Evolutionary conservation across 1,284 basidiomycete genomes (phyloP), one percentile per base, ranked within the genome.

Genomic region (Boletus smithii): DNA sequence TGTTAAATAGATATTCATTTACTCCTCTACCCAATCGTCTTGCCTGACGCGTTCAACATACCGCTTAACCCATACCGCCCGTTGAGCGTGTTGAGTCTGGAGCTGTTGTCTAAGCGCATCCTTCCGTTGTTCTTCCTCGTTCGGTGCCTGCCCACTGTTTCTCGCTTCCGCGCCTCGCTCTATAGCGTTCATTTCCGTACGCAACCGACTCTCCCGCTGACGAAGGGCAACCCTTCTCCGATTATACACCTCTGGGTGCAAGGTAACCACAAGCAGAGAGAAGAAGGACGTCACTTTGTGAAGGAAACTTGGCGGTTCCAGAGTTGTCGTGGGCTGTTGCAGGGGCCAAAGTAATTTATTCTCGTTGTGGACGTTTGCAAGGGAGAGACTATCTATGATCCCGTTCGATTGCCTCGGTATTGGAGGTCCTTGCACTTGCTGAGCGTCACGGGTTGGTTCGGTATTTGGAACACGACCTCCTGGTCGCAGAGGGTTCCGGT

Each of bases 171-270:
- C 53, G 22, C 63, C 58, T 40, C 57, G 61, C 43, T 77, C 72
- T 29, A 79, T 70, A 17, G 73, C 69, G 52, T 76, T 78, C 49
- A 76, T 79, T 66, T 88, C 87, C 22, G 80, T 83, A 54, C 85
- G 73, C 18, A 90, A 63, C 27, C 76, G 72, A 4, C 83, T 83
- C 67, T 90, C 87, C 33, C 87, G 69, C 50, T 73, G 73, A 57
- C 80, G 70, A 56, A 90, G 71, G 10, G 74, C 74, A 17, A 62
- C 66, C 37, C 86, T 72, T 53, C 87, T 73, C 49, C 81, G 76
- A 55, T 88, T 81, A 81, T 88, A 89, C 34, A 88, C 71, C 23
- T 85, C 87, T 5, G 87, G 87, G 61, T 87, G 79, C 29, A 87
- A 63, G 20, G 87, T 87, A 20, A 79, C 67, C 36, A 83, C 38